Conservation (phyloP, 352 stramenopile genomes). For the Phytopythium litorale region DNA sequence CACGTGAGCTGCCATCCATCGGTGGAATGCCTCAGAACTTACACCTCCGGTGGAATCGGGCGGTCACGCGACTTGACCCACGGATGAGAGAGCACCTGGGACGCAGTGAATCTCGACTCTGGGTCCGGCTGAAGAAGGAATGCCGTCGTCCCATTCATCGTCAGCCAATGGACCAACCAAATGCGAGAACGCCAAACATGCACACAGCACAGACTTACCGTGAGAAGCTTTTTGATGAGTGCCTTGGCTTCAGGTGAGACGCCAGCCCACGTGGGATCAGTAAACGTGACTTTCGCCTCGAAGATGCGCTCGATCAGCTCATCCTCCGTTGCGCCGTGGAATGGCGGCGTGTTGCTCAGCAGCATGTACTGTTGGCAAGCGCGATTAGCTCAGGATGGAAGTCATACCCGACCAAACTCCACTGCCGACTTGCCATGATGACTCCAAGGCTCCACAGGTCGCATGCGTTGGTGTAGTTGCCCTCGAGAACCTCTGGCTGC, state of each 20-base stretch:
- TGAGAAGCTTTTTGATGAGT: constrained; percentile 70
- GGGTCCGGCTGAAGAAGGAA: constrained; percentile 33
- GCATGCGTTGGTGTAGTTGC: constrained; percentile 68
- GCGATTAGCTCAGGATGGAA: not conserved
- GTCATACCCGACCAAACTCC: not conserved
- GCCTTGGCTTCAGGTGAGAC: constrained; percentile 64
- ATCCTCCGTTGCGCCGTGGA: constrained; percentile 63
- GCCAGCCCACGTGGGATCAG: constrained; percentile 42
- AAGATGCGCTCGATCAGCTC: constrained; percentile 77
- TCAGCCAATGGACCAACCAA: not conserved
- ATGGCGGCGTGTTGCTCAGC: constrained; percentile 71
- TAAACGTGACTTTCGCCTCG: constrained; percentile 51
- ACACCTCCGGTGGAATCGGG: constrained; percentile 34
- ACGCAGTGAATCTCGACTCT: constrained; percentile 47
- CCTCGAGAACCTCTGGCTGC: constrained; percentile 62
- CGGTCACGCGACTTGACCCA: constrained; percentile 65
- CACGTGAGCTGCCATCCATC: not conserved
- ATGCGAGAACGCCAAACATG: not conserved
- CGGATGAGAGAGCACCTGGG: constrained; percentile 58
- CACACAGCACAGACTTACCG: constrained; percentile 22
- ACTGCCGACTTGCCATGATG: constrained; percentile 47
- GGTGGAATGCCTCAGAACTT: constrained; percentile 7
- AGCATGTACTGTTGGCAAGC: constrained; percentile 61
- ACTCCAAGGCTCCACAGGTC: constrained; percentile 83
- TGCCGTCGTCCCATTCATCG: not conserved